Base-by-base conservation (phyloP, 2,329 filamentous ascomycete species). In the Penicillium brasilianum region DNA sequence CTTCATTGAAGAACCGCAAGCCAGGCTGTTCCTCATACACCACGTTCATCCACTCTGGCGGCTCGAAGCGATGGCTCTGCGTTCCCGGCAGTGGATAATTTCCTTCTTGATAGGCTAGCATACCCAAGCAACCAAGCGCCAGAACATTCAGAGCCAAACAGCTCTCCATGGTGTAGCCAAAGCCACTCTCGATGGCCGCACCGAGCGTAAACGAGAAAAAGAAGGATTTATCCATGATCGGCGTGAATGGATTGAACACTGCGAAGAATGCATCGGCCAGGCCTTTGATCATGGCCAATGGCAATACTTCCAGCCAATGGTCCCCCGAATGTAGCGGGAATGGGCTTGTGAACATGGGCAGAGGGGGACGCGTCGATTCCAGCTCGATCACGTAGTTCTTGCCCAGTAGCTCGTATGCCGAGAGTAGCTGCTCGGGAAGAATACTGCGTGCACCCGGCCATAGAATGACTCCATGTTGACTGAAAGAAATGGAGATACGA, bases 1-100 rank as follows among this genome's bases (percentile, higher is more conserved):
- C 82, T 68, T 85, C 83, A 58, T 85, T 84, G 72, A 85, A 84
- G 64, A 85, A 85, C 28, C 78, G 80, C 41, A 85, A 65, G 0
- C 83, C 83, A 2, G 81, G 73, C 22, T 78, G 78, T 34, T 80
- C 77, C 61, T 76, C 76, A 46, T 71, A 71, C 8, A 77, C 71
- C 18, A 77, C 74, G 22, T 67, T 70, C 64, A 77, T 72, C 76
- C 76, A 78, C 9, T 75, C 73, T 5, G 76, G 76, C 4, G 71
- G 65, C 41, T 78, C 75, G n/a, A 78, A 78, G 30, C 67, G 71
- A 65, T 59, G 66, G 25, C 67, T 70, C 28, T 72, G 63, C 4
- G 76, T 73, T 5, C 77, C 78, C 4, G 79, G 78, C 14, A 81
- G 63, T 11, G 77, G 76, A 60, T 83, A 83, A 34, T 81, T 75